Percentiles rank a stretch among this genome's conserved stretches.
Conservation (phyloP, 2,329 filamentous ascomycete genomes). For the Penicillium italicum region DNA sequence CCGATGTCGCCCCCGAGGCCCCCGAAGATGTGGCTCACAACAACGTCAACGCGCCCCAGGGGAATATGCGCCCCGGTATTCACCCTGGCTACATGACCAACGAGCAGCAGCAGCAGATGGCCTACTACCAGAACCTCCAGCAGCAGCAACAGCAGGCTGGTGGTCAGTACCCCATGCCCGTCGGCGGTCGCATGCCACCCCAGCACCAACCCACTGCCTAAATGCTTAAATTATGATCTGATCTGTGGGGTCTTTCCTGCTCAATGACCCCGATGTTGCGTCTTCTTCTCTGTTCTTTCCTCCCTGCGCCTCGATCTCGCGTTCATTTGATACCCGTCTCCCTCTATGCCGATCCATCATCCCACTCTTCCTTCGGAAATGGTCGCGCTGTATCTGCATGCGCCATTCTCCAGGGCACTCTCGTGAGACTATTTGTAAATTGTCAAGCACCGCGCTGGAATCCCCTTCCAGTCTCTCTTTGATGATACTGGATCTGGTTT, state of each 20-base stretch:
- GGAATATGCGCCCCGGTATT: slow-evolving; percentile 65
- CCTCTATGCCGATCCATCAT: slow-evolving; percentile 27
- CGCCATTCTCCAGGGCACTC: slow-evolving; percentile 6
- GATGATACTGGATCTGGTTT: slow-evolving; percentile 13
- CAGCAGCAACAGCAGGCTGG: slow-evolving; percentile 64
- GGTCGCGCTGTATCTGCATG: slow-evolving; percentile 3
- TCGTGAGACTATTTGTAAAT: slow-evolving; percentile 22
- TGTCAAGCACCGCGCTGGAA: slow-evolving; percentile 19
- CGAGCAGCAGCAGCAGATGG: slow-evolving; percentile 69
- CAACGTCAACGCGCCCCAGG: slow-evolving; percentile 67
- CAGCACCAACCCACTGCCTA: slow-evolving; percentile 77
- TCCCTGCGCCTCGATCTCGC: slow-evolving; percentile 26
- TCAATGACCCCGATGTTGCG: slow-evolving; percentile 26
- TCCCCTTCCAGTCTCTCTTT: slow-evolving; percentile 10
- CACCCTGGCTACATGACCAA: slow-evolving; percentile 66
- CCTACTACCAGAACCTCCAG: slow-evolving; percentile 78
- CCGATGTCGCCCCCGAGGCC: slow-evolving; percentile 71
- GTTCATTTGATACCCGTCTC: slow-evolving; percentile 39
- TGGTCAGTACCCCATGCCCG: slow-evolving; percentile 73
- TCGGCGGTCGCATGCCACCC: slow-evolving; percentile 73
- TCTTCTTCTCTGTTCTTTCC: slow-evolving; percentile 26
- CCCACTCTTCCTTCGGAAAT: slow-evolving; percentile 10
- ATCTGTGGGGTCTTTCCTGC: slow-evolving; percentile 15
- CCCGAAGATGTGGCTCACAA: slow-evolving; percentile 81
- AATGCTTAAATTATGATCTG: slow-evolving; percentile 18